phyloP scores from a whole-genome alignment of 1,284 basidiomycete genomes.

The Malassezia sympodialis region DNA sequence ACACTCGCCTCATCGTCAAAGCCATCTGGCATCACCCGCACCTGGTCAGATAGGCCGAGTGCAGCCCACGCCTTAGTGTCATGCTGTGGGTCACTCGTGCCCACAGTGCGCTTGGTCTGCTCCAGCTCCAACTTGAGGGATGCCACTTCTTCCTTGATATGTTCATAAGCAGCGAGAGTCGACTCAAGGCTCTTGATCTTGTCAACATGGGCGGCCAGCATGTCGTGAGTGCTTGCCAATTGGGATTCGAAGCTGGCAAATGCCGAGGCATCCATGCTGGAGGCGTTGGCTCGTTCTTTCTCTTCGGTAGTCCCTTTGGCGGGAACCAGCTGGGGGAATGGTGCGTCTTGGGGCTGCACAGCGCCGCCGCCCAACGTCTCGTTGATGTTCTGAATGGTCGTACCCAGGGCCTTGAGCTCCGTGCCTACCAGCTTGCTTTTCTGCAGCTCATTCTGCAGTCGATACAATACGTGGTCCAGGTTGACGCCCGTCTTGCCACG shows the following conservation, averaged over 20 bases:
- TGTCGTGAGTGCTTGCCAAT: slow-evolving; percentile 72
- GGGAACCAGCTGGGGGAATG: slow-evolving; percentile 43
- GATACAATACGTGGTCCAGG: slow-evolving; percentile 68
- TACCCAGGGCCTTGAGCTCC: slow-evolving; percentile 69
- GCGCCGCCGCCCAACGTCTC: slow-evolving; percentile 73
- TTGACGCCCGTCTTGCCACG: slow-evolving; percentile 51
- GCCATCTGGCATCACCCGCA: slow-evolving; percentile 20
- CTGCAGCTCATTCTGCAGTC: slow-evolving; percentile 75
- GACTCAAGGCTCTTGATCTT: slow-evolving; percentile 73
- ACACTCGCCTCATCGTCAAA: slow-evolving; percentile 39
- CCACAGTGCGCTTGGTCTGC: slow-evolving; percentile 34
- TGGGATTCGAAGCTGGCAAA: slow-evolving; percentile 63
- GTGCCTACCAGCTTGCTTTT: slow-evolving; percentile 88
- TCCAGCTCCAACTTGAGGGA: slow-evolving; percentile 49
- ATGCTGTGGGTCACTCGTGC: slow-evolving; percentile 15
- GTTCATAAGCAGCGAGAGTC: slow-evolving; percentile 71
- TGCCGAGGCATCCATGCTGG: slow-evolving; percentile 23
- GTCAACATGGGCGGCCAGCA: slow-evolving; percentile 68
- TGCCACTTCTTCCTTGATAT: slow-evolving; percentile 68
- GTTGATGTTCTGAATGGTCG: slow-evolving; percentile 80
- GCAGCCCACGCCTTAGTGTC: slow-evolving; percentile 11
- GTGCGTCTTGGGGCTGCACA: slow-evolving; percentile 45
- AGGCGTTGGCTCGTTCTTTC: slow-evolving; percentile 10
- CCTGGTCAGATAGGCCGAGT: slow-evolving; percentile 11
- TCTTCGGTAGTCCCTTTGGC: background rate